Evolutionary conservation across 441 rosid genomes (phyloP).

Genomic region (Pelargonium fulgidum): DNA sequence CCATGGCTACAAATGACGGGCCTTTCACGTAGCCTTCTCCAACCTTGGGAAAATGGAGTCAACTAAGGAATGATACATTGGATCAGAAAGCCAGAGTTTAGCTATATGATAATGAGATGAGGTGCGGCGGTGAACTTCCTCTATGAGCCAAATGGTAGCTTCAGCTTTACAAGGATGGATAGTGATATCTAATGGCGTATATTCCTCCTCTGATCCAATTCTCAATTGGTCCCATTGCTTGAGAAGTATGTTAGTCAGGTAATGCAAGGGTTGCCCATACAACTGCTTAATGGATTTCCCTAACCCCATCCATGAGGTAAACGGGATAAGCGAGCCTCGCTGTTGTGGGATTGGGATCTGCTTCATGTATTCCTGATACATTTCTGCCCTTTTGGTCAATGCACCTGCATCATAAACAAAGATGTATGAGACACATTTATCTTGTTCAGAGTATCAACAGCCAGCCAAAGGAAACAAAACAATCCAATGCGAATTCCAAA

Average conservation of each 20-base stretch:
- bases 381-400: constrained; percentile 54
- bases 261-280: constrained; percentile 83
- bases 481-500: not conserved
- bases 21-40: constrained; percentile 10
- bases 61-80: constrained; percentile 43
- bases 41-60: constrained; percentile 48
- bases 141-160: constrained; percentile 76
- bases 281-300: constrained; percentile 62
- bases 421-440: not conserved
- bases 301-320: constrained; percentile 62
- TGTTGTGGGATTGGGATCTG: constrained; percentile 43
- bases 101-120: constrained; percentile 57
- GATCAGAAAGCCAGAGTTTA: constrained; percentile 61
- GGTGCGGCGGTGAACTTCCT: constrained; percentile 65
- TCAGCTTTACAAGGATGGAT: constrained; percentile 84
- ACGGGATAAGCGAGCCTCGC: constrained; percentile 74
- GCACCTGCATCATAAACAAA: constrained; percentile 31
- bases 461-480: not conserved
- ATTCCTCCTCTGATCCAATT: constrained; percentile 44
- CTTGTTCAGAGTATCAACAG: not conserved
- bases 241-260: constrained; percentile 60
- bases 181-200: constrained; percentile 43
- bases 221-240: constrained; percentile 68
- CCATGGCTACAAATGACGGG: not conserved
- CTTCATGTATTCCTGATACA: constrained; percentile 83